Conservation (phyloP, 148 eudicot genomes). For the Vaccinium myrtillus region DNA sequence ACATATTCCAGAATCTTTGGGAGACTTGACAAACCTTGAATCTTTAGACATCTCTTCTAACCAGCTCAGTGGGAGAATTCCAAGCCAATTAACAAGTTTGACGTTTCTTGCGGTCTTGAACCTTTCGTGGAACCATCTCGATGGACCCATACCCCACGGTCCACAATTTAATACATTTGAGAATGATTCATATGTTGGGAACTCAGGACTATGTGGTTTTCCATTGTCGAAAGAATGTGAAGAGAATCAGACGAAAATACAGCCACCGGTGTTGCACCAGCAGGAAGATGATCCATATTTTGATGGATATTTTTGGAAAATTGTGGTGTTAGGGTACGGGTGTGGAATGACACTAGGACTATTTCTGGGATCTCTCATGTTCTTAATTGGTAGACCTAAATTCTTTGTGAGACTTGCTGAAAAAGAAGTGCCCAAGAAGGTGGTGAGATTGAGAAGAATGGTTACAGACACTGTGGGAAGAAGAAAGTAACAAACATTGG, state of each 20-base stretch:
- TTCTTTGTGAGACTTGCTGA: not conserved
- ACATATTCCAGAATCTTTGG: slow-evolving; percentile 15
- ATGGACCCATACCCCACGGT: not conserved
- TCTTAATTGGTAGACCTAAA: not conserved
- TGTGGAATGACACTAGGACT: not conserved
- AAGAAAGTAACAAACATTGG: not conserved
- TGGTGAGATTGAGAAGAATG: not conserved
- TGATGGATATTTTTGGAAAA: not conserved
- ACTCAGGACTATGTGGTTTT: not conserved
- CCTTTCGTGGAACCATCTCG: not conserved
- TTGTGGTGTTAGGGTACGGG: not conserved
- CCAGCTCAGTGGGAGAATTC: slow-evolving; percentile 9
- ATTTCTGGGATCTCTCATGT: not conserved
- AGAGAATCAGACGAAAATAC: not conserved
- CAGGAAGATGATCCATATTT: not conserved
- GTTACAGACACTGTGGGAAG: not conserved
- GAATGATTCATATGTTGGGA: not conserved
- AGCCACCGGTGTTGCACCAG: not conserved
- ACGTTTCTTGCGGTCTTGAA: not conserved
- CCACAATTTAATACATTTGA: not conserved
- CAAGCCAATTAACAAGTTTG: not conserved
- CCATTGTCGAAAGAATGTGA: slow-evolving; percentile 2
- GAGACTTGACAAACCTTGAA: slow-evolving; percentile 12
- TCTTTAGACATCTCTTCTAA: slow-evolving; percentile 26
- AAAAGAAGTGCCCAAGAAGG: not conserved